Evolutionary conservation across 768 basidiomycete species (phyloP), one percentile per base, ranked within the genome.

Genomic region (Imleria badia): DNA sequence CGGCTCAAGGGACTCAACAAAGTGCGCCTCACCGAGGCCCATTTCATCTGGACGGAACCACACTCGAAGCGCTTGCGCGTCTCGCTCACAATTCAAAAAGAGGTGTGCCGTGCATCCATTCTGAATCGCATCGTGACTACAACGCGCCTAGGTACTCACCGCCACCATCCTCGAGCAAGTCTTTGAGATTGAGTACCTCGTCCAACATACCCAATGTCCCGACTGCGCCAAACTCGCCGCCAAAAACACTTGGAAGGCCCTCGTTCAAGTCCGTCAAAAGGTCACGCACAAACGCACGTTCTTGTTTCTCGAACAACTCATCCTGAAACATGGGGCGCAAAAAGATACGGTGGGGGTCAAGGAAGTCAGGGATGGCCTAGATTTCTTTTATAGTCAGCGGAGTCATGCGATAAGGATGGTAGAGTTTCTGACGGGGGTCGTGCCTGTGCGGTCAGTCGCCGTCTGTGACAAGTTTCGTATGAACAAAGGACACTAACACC

Each of bases 21-120:
- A 77, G 94, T 98, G 26, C 89, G 96, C 45, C 74, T 99, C 40
- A 95, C 97, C n/a, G 96, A 98, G 58, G 97, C 97, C 3, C 91
- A 94, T 59, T 98, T 98, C 71, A 93, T 98, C 65, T 99, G 97
- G 97, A 99, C 97, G 20, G 97, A 99, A 67, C 97, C 97, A 3
- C 96, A 99, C 74, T 94, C 91, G 36, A 94, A 95, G 67, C 82
- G 97, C 35, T 71, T 98, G 58, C 83, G 93, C 44, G 85, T 99
- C 51, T 96, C 96, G 49, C 75, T 99, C 64, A 97, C 96, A 0
- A 94, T 99, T 58, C 97, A 99, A 75, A 99, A 99, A 77, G 97
- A 98, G 81, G 94, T 94, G 43, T 23, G 84, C 31, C 41, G 14
- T 29, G 14, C 10, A 3, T 22, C 10, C 15, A n/a, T 43, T 17